Conservation (phyloP, 768 basidiomycete species). For the Podaxis sp. region DNA sequence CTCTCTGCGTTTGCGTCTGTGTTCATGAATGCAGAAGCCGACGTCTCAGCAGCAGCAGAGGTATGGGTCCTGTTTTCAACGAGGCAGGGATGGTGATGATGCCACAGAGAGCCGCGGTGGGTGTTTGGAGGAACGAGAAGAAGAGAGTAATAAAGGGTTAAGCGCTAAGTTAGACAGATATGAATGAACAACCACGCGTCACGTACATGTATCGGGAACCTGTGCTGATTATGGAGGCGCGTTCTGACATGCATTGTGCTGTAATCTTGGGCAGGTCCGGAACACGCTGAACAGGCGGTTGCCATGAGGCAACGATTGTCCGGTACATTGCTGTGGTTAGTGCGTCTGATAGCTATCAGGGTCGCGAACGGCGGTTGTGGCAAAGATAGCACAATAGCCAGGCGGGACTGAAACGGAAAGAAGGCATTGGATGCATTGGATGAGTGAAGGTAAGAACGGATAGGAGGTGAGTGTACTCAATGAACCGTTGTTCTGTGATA, state of each 20-base stretch:
- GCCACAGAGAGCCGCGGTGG: neutral
- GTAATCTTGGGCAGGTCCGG: conserved; percentile 4
- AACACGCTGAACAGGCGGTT: conserved; percentile 8
- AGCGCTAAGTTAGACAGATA: conserved; percentile 16
- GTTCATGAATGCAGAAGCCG: conserved; percentile 15
- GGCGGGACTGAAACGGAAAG: neutral
- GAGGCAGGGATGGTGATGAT: conserved; percentile 9
- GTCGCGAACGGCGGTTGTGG: neutral
- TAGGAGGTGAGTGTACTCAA: neutral
- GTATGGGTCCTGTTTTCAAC: conserved; percentile 9
- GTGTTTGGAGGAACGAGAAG: conserved; percentile 12
- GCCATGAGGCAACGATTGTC: conserved; percentile 14
- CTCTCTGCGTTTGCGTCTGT: conserved; percentile 14
- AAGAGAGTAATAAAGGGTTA: conserved; percentile 8
- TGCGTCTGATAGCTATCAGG: conserved; percentile 3
- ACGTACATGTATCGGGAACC: conserved; percentile 7
- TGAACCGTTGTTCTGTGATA: neutral
- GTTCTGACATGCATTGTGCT: conserved; percentile 15
- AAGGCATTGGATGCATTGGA: neutral
- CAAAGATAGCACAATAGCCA: neutral
- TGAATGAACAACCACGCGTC: conserved; percentile 18
- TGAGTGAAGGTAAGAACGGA: neutral
- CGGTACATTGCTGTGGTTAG: neutral
- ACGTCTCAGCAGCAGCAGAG: conserved; percentile 1
- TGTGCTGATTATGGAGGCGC: conserved; percentile 2